Evolutionary conservation across 2,329 filamentous ascomycete genomes (phyloP).

Genomic region (Penicillium sp.): DNA sequence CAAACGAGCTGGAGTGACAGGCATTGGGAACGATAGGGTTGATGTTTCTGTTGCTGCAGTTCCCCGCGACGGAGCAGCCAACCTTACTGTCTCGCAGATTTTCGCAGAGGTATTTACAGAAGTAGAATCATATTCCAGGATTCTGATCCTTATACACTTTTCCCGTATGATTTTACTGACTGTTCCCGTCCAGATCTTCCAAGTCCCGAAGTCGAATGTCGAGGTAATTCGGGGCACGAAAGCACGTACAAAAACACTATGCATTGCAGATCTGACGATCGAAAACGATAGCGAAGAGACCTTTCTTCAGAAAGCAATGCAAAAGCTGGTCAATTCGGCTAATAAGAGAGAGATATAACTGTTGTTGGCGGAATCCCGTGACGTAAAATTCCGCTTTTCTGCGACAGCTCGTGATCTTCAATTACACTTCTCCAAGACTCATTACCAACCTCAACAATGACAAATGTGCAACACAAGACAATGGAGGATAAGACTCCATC

Average conservation of each 20-base stretch:
- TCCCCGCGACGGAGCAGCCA: slow-evolving; percentile 63
- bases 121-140: not conserved
- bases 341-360: slow-evolving; percentile 3
- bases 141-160: not conserved
- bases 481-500: not conserved
- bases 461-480: not conserved
- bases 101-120: slow-evolving; percentile 52
- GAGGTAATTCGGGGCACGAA: slow-evolving; percentile 59
- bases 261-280: slow-evolving; percentile 29
- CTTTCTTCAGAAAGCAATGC: slow-evolving; percentile 21
- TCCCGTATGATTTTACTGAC: not conserved
- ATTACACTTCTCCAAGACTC: not conserved
- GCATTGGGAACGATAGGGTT: slow-evolving; percentile 53
- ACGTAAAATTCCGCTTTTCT: slow-evolving; percentile 13
- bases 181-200: slow-evolving; percentile 46
- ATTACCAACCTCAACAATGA: slow-evolving; percentile 2
- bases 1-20: slow-evolving; percentile 56
- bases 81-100: slow-evolving; percentile 59
- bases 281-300: slow-evolving; percentile 29
- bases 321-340: slow-evolving; percentile 19
- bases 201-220: slow-evolving; percentile 59
- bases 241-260: slow-evolving; percentile 59
- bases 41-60: slow-evolving; percentile 63
- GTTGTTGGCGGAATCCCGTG: slow-evolving; percentile 14
- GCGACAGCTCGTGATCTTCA: slow-evolving; percentile 1